A percentile compares a stretch with the other conserved stretches of the same genome.
phyloP scores from a whole-genome alignment of 2,329 filamentous ascomycete genomes.

The Fonsecaea erecta region DNA sequence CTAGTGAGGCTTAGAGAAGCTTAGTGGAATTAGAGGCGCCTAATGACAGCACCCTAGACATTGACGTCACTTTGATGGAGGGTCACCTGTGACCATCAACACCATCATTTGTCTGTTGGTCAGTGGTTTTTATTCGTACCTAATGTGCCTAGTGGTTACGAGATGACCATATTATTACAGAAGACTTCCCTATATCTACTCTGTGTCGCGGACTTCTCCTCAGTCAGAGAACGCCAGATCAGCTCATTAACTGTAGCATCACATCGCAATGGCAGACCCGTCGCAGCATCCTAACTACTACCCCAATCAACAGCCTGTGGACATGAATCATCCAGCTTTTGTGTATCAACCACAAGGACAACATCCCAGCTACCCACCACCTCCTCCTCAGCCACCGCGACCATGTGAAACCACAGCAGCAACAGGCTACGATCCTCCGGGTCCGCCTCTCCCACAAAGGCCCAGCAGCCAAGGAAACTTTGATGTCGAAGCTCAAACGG shows the following conservation, averaged over 20 bases:
- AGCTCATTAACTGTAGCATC: not conserved
- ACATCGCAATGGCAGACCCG: constrained; percentile 11
- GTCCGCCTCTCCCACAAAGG: constrained; percentile 22
- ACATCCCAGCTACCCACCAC: constrained; percentile 3
- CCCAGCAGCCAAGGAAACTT: not conserved
- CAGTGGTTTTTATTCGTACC: no score
- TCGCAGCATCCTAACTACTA: constrained; percentile 11
- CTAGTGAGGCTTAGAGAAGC: not conserved
- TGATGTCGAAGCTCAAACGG: constrained; percentile 10
- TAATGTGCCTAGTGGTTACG: no score
- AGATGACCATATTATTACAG: no score
- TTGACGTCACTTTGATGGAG: not conserved
- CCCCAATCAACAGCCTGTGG: constrained; percentile 3
- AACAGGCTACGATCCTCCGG: constrained; percentile 13
- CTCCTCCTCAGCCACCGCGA: constrained; percentile 8
- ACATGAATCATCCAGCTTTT: constrained; percentile 1
- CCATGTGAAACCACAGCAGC: not conserved
- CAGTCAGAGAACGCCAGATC: not conserved
- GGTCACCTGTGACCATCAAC: not conserved
- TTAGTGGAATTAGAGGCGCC: not conserved
- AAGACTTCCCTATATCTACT: not conserved
- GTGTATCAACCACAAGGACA: constrained; percentile 10
- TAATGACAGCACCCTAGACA: not conserved
- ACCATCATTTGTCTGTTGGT: not conserved
- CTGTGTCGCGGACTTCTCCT: not conserved